These are phyloP conservation scores for Nitzschia sp. DNA, from an alignment of 108 stramenopile species.

Conservation along the genomic window DNA sequence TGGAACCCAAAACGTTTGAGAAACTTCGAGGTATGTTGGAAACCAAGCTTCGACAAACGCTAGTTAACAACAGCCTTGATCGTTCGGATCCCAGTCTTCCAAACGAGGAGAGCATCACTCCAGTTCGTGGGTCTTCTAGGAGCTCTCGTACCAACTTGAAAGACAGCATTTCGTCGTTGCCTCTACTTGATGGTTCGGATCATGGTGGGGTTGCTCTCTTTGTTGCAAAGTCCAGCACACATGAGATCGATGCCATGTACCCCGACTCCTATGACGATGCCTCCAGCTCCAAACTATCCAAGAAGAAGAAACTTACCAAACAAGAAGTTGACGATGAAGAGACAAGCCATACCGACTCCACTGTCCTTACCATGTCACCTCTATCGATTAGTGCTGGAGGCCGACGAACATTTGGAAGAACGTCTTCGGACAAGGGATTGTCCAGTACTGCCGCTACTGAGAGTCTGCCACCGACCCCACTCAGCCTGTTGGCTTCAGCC, in stretches of 20 bases:
- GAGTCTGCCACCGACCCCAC: too few species aligned
- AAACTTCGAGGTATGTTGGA: slow-evolving; percentile 6
- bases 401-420: not conserved
- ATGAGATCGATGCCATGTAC: not conserved
- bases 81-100: too few species aligned
- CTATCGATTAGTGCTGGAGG: not conserved
- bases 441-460: too few species aligned
- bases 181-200: too few species aligned
- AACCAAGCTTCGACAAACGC: not conserved
- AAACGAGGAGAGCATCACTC: too few species aligned
- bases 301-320: not conserved
- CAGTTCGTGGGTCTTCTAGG: too few species aligned
- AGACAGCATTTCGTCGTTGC: too few species aligned
- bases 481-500: too few species aligned
- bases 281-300: not conserved
- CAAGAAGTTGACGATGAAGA: not conserved
- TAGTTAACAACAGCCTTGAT: not conserved
- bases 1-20: slow-evolving; percentile 7
- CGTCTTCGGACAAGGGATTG: not conserved
- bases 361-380: slow-evolving; percentile 2
- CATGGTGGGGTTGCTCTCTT: not conserved
- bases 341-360: not conserved
- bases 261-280: not conserved
- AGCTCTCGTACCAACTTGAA: too few species aligned
- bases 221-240: slow-evolving; percentile 4